Evolutionary conservation across 345 rosid species (phyloP).

Genomic region (Sisymbrium irio): DNA sequence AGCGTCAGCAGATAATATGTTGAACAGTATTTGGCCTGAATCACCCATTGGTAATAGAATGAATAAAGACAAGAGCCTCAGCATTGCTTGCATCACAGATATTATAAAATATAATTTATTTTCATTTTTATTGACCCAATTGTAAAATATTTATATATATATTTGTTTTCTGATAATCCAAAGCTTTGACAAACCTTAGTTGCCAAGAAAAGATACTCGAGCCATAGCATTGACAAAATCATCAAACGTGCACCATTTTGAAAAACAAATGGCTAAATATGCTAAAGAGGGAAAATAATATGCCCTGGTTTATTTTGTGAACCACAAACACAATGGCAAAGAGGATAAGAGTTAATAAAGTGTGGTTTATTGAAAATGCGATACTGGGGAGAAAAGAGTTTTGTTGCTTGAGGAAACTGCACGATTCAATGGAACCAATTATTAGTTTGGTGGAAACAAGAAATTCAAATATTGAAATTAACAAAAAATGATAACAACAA

Average conservation of each 20-base stretch:
- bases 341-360: slow-evolving; percentile 22
- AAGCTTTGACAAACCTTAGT: slow-evolving; percentile 3
- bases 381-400: slow-evolving; percentile 17
- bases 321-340: slow-evolving; percentile 12
- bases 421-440: slow-evolving; percentile 17
- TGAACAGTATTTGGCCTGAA: slow-evolving; percentile 29
- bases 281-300: slow-evolving; percentile 1
- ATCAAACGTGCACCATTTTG: slow-evolving; percentile 21
- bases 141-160: neutral
- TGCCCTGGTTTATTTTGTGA: slow-evolving; percentile 22
- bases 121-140: slow-evolving; percentile 14
- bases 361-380: slow-evolving; percentile 1
- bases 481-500: slow-evolving; percentile 6
- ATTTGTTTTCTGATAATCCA: neutral
- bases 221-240: neutral
- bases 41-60: slow-evolving; percentile 17
- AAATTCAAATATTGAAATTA: neutral
- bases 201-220: slow-evolving; percentile 10
- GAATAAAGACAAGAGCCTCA: slow-evolving; percentile 24
- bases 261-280: slow-evolving; percentile 11
- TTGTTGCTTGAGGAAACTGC: slow-evolving; percentile 28
- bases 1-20: slow-evolving; percentile 31
- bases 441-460: slow-evolving; percentile 27
- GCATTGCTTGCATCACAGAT: slow-evolving; percentile 27
- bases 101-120: neutral